Base-by-base conservation (phyloP, 306 rosid genomes). In the Gynostemma pentaphyllum region DNA sequence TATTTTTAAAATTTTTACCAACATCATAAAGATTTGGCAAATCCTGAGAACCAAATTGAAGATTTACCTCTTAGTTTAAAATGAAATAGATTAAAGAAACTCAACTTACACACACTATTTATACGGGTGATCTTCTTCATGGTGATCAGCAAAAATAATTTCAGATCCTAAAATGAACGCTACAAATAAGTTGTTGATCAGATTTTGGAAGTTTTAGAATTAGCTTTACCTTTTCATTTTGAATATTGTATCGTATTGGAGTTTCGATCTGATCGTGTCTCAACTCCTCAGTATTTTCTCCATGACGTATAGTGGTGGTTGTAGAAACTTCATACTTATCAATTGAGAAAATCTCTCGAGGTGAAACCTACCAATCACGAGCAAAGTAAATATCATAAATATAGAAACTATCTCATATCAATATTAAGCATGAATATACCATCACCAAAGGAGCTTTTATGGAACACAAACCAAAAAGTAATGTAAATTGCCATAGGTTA, bases 331-430 rank as follows among this genome's bases (percentile, higher is more conserved):
- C 99, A 48, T 71, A 68, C 65, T 78, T 88, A 64, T 86, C 99
- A 68, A 88, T 57, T 55, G 78, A 82, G 67, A 80, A 68, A 69
- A 94, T 84, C 74, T 86, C 95, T 76, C 68, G 67, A 53, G 99
- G 97, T 24, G 81, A 76, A 73, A 88, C 87, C 99, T 94, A 81
- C 75, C 75, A 57, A 67, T 45, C 68, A 70, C 22, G 62, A 24
- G 36, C 53, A 55, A 52, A 47, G 45, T 6, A 52, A 37, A 66
- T 23, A 57, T 55, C 55, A 57, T 34, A 41, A 57, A 16, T 15
- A 57, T 16, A 63, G 49, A 44, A 69, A 30, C 23, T 2, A 27
- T n/a, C 57, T 64, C 59, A 56, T 29, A 48, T 23, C 47, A 47
- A 40, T 24, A 21, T 41, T 40, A 5, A 18, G 45, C 19, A 57